Evolutionary conservation across 2,329 filamentous ascomycete species (phyloP).

Genomic region (Penicillium sp.): DNA sequence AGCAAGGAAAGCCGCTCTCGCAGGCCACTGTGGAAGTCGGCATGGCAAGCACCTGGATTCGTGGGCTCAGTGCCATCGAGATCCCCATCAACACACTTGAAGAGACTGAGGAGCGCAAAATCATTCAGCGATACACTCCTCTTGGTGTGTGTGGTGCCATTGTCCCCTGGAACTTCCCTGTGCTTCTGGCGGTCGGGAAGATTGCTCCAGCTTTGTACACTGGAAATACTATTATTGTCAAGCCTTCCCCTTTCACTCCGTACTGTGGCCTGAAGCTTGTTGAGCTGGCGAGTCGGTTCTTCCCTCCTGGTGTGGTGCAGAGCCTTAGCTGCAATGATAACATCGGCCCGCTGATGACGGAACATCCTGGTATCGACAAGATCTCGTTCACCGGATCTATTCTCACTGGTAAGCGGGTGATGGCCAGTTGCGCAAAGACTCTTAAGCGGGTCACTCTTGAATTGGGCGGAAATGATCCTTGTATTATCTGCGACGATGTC

Average conservation of each 20-base stretch:
- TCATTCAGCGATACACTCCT: constrained; percentile 43
- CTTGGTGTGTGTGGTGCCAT: constrained; percentile 8
- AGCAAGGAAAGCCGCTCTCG: constrained; percentile 47
- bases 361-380: constrained; percentile 60
- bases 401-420: constrained; percentile 54
- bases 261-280: constrained; percentile 59
- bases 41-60: constrained; percentile 29
- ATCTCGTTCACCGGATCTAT: constrained; percentile 64
- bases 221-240: constrained; percentile 60
- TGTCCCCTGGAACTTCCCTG: constrained; percentile 58
- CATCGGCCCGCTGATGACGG: constrained; percentile 58
- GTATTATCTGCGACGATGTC: constrained; percentile 55
- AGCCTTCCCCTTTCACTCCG: constrained; percentile 57
- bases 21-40: constrained; percentile 33
- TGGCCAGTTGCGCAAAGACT: constrained; percentile 52
- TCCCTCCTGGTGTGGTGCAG: constrained; percentile 63
- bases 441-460: constrained; percentile 17
- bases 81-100: constrained; percentile 54
- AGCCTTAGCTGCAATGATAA: constrained; percentile 59
- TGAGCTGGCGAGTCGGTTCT: constrained; percentile 54
- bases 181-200: constrained; percentile 51
- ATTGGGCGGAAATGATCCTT: constrained; percentile 57
- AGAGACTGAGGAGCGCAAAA: constrained; percentile 47
- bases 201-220: constrained; percentile 53
- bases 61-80: constrained; percentile 29